Evolutionary conservation across 345 rosid genomes (phyloP), one percentile per base, ranked within the genome.

Genomic region (Nasturtium officinale): DNA sequence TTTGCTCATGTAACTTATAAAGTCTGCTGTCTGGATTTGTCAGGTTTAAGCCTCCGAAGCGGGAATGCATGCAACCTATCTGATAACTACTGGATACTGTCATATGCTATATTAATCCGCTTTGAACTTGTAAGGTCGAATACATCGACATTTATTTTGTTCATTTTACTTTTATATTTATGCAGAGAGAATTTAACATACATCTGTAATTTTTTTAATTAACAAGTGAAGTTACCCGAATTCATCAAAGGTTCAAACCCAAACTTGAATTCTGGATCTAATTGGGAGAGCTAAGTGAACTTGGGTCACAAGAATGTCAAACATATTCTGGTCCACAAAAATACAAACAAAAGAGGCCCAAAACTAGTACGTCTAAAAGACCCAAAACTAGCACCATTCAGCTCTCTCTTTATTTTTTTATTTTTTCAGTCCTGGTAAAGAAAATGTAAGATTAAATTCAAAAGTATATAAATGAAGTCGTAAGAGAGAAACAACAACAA

Each of bases 221-320:
- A 37, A 37, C 2, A 8, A 37, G n/a, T n/a, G n/a, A n/a, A n/a
- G 2, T 2, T n/a, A 0, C 2, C 7, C 7, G 13, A 50, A 9
- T 20, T 4, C 2, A 1, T 1, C 25, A 2, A 23, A 23, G 25
- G 10, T 52, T 25, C 17, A 53, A 6, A 15, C 59, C 9, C 59
- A 26, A 50, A 11, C 13, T 51, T 18, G 56, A 53, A 53, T 28
- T 12, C 8, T 26, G 9, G 67, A 16, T 30, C 17, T 29, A 63
- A 12, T 28, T 45, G 17, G 16, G 11, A 30, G 18, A 47, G 57
- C 25, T 13, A 3, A 20, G 45, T 18, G 45, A 48, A 30, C 21
- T 48, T 57, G 73, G 74, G 74, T 65, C 35, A 6, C 21, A 6
- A 30, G 73, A 69, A 12, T 40, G 21, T 5, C 28, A 12, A 53